Evolutionary conservation across 2,329 filamentous ascomycete species (phyloP).

Genomic region (Piedraia hortae): DNA sequence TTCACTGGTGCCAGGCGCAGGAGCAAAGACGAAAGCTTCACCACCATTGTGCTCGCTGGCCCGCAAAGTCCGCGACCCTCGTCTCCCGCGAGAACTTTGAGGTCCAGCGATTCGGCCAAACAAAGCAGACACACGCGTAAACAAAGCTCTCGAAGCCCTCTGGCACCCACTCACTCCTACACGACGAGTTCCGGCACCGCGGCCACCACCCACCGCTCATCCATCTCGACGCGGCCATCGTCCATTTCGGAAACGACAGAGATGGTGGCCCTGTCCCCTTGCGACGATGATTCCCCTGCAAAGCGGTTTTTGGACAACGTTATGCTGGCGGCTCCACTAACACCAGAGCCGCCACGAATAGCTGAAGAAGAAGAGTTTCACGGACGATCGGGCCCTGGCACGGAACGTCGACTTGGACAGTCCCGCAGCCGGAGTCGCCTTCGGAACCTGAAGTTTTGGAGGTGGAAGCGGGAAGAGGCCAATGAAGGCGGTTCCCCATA

Average conservation of each 20-base stretch:
- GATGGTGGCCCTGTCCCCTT: too few species aligned
- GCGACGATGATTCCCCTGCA: too few species aligned
- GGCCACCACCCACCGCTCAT: slow-evolving; percentile 6
- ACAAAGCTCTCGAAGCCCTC: slow-evolving; percentile 5
- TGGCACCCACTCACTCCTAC: slow-evolving; percentile 11
- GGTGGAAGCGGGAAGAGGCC: slow-evolving; percentile 8
- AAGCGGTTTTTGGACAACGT: too few species aligned
- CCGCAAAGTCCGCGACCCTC: slow-evolving; percentile 6
- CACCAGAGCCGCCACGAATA: too few species aligned
- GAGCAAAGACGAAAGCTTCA: slow-evolving; percentile 13
- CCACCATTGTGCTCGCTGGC: slow-evolving; percentile 12
- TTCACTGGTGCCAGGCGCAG: slow-evolving; percentile 10
- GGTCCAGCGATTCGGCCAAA: slow-evolving; percentile 4
- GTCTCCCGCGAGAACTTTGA: slow-evolving; percentile 3
- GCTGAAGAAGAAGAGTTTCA: too few species aligned
- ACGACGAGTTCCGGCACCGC: slow-evolving; percentile 11
- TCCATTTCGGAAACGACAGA: too few species aligned
- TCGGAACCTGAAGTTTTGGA: slow-evolving; percentile 14
- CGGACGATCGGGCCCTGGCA: slow-evolving; percentile 2
- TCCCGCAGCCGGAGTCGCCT: slow-evolving; percentile 13
- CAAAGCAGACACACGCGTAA: slow-evolving; percentile 3
- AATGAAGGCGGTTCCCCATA: slow-evolving; percentile 2
- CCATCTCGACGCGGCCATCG: slow-evolving; percentile 10
- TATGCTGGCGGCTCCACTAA: too few species aligned
- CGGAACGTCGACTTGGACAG: slow-evolving; percentile 4